Evolutionary conservation across 1,284 basidiomycete species (phyloP).

Genomic region (Ustilago lituana): DNA sequence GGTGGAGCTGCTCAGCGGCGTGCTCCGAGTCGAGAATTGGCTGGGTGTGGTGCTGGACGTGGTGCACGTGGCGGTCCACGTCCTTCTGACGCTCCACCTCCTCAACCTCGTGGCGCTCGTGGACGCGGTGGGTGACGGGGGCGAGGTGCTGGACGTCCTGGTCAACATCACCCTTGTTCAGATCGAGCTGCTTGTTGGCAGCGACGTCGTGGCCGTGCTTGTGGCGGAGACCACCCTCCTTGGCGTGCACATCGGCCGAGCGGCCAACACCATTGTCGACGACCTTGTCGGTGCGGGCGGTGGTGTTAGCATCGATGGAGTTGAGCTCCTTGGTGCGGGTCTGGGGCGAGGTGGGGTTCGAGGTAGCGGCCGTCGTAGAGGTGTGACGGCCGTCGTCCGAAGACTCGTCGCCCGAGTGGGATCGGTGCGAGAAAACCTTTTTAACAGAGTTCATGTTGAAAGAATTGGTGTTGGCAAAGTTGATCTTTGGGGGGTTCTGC

Average conservation of each 20-base stretch:
- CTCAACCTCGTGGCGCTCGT: constrained; percentile 67
- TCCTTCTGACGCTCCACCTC: constrained; percentile 66
- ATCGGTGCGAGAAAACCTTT: constrained; percentile 44
- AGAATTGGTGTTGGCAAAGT: no score
- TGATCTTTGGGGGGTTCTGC: no score
- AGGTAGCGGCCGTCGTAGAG: constrained; percentile 36
- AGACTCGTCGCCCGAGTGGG: constrained; percentile 38
- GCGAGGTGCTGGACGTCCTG: constrained; percentile 68
- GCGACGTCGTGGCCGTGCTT: constrained; percentile 40
- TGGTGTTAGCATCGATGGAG: constrained; percentile 13
- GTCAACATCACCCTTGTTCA: constrained; percentile 58
- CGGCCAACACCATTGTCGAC: constrained; percentile 46
- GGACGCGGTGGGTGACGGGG: constrained; percentile 59
- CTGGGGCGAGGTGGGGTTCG: constrained; percentile 35
- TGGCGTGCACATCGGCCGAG: constrained; percentile 41
- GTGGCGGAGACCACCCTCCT: constrained; percentile 47
- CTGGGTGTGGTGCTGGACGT: constrained; percentile 67
- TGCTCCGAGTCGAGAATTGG: constrained; percentile 66
- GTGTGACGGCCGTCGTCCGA: constrained; percentile 34
- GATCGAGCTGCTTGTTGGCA: constrained; percentile 51
- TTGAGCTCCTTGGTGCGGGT: constrained; percentile 22
- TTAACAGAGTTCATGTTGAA: constrained; percentile 47
- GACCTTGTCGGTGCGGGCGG: constrained; percentile 22
- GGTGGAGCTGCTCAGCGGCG: constrained; percentile 56
- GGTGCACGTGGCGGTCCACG: constrained; percentile 66